Percentiles rank a stretch among this genome's conserved stretches.
Evolutionary conservation across 148 eudicot genomes (phyloP).

Genomic region (Rhododendron ovatum): DNA sequence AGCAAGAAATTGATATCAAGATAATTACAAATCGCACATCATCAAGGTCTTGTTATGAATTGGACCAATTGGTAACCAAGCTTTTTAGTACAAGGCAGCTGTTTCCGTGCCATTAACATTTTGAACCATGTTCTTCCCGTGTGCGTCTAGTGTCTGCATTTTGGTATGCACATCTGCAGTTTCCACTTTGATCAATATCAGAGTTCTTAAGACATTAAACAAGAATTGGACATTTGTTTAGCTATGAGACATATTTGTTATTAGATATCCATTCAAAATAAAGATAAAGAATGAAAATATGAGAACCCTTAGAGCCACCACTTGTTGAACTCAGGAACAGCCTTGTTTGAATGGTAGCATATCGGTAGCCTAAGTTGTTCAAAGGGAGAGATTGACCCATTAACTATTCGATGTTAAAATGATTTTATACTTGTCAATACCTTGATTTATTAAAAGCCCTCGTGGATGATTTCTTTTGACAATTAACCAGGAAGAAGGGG

Average conservation of each 20-base stretch:
- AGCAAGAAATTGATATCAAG: not conserved
- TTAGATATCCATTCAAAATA: not conserved
- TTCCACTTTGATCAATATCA: too few species aligned
- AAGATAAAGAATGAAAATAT: not conserved
- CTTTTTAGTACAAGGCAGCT: not conserved
- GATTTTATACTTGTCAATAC: not conserved
- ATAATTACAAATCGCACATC: not conserved
- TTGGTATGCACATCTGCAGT: too few species aligned
- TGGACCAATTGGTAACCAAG: not conserved
- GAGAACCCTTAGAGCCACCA: not conserved
- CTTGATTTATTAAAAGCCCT: not conserved
- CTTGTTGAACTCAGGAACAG: not conserved
- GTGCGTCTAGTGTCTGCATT: too few species aligned
- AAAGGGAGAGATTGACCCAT: not conserved
- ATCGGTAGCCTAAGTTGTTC: not conserved
- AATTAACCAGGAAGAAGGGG: conserved; percentile 60
- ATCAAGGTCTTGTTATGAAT: not conserved
- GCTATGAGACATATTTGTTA: not conserved
- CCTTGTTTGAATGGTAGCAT: not conserved
- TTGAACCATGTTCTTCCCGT: not conserved
- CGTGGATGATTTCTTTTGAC: not conserved
- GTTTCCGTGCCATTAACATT: not conserved
- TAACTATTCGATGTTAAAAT: not conserved
- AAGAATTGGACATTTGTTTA: too few species aligned
- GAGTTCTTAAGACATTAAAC: too few species aligned